Evolutionary conservation across 768 basidiomycete species (phyloP), one percentile per base, ranked within the genome.

Genomic region (Dacryopinax primogenitus): DNA sequence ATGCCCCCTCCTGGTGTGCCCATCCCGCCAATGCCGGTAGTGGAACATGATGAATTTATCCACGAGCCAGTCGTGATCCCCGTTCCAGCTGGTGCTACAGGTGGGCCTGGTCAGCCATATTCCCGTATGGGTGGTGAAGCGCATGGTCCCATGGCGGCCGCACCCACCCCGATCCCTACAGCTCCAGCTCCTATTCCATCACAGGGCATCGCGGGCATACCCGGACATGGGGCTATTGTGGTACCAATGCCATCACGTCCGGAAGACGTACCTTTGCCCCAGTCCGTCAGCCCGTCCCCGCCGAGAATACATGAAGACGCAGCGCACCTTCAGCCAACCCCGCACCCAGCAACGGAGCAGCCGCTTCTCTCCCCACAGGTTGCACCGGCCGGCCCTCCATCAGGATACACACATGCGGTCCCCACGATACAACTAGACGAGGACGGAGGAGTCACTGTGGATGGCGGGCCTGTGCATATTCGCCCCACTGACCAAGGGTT

Each of bases 231-330:
- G 15, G 26, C 51, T 11, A 58, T 58, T 32, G 51, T 58, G 11
- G 51, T 58, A 13, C 51, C 51, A 3, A 26, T 58, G 51, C 51
- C 51, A 30, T 30, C 51, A 4, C 26, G 3, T 13, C 13, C 51
- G 21, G 13, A 58, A 6, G 13, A 58, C 11, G 51, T 58, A 21
- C 51, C 51, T 15, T 30, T 58, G 30, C 51, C 51, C 9, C 26
- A 13, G 21, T 58, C 51, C 4, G 51, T 15, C 12, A 28, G 26
- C 11, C 51, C 51, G 11, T 58, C 51, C 26, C 51, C 51, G 18
- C 51, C 45, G 23, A 47, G 45, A 47, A 23, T 47, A 11, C 51
- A 58, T 32, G 51, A 58, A 30, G 51, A 58, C 30, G 51, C 51
- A 32, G 51, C 51, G 11, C 51, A 58, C 32, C 26, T 58, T 3